Percentiles rank a stretch among this genome's conserved stretches.
phyloP scores from a whole-genome alignment of 2,329 filamentous ascomycete species.

The Aspergillus caelatus region DNA sequence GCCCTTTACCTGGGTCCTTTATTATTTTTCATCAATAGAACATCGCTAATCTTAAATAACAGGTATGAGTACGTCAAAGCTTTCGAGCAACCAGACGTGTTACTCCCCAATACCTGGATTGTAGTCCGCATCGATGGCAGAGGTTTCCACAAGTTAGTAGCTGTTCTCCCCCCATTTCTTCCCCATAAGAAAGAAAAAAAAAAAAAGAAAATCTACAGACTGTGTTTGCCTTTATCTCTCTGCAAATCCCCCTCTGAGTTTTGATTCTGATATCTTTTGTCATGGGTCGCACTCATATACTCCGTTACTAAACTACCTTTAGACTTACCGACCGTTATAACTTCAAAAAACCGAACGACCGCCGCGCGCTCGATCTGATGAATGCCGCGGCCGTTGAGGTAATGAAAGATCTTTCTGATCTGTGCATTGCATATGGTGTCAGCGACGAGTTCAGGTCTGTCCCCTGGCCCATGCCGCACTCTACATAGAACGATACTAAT shows the following conservation, averaged over 20 bases:
- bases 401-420: conserved; percentile 79
- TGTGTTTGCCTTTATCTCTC: neutral
- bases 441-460: conserved; percentile 80
- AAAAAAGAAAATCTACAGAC: neutral
- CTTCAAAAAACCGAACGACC: conserved; percentile 93
- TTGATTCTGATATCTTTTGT: neutral
- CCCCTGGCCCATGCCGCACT: neutral
- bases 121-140: conserved; percentile 92
- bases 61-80: conserved; percentile 93
- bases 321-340: conserved; percentile 81
- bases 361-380: conserved; percentile 86
- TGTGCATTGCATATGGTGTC: conserved; percentile 86
- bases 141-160: conserved; percentile 83
- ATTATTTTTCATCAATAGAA: conserved; percentile 47
- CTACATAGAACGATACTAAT: neutral
- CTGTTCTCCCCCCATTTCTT: neutral
- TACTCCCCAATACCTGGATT: conserved; percentile 93
- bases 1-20: neutral
- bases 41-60: conserved; percentile 7
- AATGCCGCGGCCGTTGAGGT: conserved; percentile 87
- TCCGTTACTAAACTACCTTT: neutral
- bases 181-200: neutral
- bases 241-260: neutral
- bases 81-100: conserved; percentile 79
- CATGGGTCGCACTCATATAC: neutral